Evolutionary conservation across 495 filamentous ascomycete species (phyloP).

Genomic region (Rhizodiscina lignyota): DNA sequence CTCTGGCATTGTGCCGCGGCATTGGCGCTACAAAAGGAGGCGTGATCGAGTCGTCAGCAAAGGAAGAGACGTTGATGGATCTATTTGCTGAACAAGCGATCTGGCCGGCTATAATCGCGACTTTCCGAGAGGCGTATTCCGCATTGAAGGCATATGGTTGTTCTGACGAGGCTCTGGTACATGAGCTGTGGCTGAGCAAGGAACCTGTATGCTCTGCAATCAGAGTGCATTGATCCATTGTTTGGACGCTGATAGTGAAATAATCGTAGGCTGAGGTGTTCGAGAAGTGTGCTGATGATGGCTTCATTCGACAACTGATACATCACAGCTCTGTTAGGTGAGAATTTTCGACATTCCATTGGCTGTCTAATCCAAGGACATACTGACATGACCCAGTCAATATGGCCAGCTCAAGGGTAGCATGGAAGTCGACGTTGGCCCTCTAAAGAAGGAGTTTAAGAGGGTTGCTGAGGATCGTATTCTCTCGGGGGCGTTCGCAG

Average conservation of each 20-base stretch:
- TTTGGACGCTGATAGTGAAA: not conserved
- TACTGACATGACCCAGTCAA: conserved; percentile 3
- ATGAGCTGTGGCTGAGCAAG: conserved; percentile 12
- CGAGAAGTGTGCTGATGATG: conserved; percentile 5
- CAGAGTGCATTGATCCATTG: not conserved
- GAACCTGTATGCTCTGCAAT: conserved; percentile 2
- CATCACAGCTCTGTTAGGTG: conserved; percentile 8
- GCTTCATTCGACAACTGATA: conserved; percentile 5
- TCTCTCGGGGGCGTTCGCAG: conserved; percentile 5
- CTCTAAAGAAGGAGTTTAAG: conserved; percentile 7
- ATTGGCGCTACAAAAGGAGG: conserved; percentile 7
- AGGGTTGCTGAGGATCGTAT: conserved; percentile 7
- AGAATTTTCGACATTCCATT: no score
- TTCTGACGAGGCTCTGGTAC: conserved; percentile 7
- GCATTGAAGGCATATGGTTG: conserved; percentile 5
- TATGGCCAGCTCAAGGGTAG: conserved; percentile 10
- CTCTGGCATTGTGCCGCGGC: conserved; percentile 5
- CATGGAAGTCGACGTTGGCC: conserved; percentile 5
- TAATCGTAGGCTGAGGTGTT: conserved; percentile 3
- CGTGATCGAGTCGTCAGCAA: conserved; percentile 4
- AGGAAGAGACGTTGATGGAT: conserved; percentile 8
- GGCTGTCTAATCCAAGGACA: no score
- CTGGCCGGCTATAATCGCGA: conserved; percentile 6
- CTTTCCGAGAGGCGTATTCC: conserved; percentile 5
- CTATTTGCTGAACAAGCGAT: conserved; percentile 9